Base-by-base conservation (phyloP, 345 rosid species). In the Rhizophora apiculata region DNA sequence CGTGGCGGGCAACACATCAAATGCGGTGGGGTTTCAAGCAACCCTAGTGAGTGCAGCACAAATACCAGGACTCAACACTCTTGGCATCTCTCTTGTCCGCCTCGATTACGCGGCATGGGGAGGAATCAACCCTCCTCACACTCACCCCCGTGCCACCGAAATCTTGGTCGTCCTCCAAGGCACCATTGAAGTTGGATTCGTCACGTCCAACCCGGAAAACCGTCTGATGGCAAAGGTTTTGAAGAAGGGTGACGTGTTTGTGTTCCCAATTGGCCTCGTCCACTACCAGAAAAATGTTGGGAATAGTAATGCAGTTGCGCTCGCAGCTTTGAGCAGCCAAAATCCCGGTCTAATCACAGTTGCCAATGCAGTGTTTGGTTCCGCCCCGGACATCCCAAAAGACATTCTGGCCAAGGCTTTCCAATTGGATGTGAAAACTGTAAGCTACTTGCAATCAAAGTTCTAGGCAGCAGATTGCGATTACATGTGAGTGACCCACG, bases 321-420 rank as follows among this genome's bases (percentile, higher is more conserved):
- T 55, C 24, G 62, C 51, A 1, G 70, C 70, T 22, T 37, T 67
- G 11, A 67, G 62, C 31, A 67, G 70, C 27, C 59, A 55, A 26
- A 55, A 55, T 26, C 59, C 59, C 0, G 59, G 59, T 8, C 29
- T 15, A 8, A 54, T 67, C 22, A 55, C 70, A 16, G 24, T 67
- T 32, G 51, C 70, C 1, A 36, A 55, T 54, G 70, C 70, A 8
- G 61, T 67, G 24, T 67, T 67, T 67, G 70, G 70, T 2, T 67
- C 70, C 8, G 34, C 24, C n/a, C 70, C 70, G 6, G 24, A 18
- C 13, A 67, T 67, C 2, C 8, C 70, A 5, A 34, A 6, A 32
- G 70, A 67, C 30, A 21, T 67, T 36, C 70, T 67, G 21, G 70
- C 34, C 3, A 65, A 65, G 69, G 69, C 69, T 31, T 52, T 65